Evolutionary conservation across 495 filamentous ascomycete genomes (phyloP).

Genomic region (Aspergillus bertholletiae): DNA sequence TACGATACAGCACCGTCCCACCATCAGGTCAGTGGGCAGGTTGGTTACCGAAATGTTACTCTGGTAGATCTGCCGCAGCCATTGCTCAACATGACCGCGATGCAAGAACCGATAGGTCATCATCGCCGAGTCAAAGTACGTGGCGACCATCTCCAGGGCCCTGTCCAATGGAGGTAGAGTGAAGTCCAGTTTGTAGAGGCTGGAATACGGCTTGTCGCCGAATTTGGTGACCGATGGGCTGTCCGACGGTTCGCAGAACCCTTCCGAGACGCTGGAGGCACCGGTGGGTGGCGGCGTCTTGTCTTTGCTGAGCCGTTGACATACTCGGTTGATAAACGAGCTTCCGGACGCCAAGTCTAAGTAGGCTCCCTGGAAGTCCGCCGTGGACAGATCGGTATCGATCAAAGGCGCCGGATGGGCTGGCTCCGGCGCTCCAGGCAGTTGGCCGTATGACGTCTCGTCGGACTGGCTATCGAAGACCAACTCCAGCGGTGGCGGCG

Average conservation of each 20-base stretch:
- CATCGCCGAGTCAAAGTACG: constrained; percentile 47
- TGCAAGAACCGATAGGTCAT: constrained; percentile 47
- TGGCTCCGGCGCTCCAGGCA: constrained; percentile 4
- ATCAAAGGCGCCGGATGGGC: constrained; percentile 13
- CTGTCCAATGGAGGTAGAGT: constrained; percentile 31
- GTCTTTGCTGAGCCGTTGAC: constrained; percentile 41
- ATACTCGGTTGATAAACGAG: constrained; percentile 45
- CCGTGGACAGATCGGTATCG: constrained; percentile 43
- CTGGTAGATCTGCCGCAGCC: constrained; percentile 37
- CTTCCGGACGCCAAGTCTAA: constrained; percentile 42
- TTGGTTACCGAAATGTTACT: constrained; percentile 32
- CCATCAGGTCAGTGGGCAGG: constrained; percentile 31
- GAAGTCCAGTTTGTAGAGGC: constrained; percentile 26
- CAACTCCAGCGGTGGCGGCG: constrained; percentile 26
- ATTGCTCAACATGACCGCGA: constrained; percentile 34
- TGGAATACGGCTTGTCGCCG: constrained; percentile 41
- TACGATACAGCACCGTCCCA: constrained; percentile 40
- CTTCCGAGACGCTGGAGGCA: constrained; percentile 28
- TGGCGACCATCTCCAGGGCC: constrained; percentile 31
- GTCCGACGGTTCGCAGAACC: constrained; percentile 27
- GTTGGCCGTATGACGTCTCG: too few relatives aligned
- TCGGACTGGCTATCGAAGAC: too few relatives aligned
- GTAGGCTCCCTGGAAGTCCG: constrained; percentile 46
- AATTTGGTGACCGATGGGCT: constrained; percentile 43
- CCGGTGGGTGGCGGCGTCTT: constrained; percentile 31